Conservation (phyloP, 495 filamentous ascomycete genomes). For the Xylaria sp. region DNA sequence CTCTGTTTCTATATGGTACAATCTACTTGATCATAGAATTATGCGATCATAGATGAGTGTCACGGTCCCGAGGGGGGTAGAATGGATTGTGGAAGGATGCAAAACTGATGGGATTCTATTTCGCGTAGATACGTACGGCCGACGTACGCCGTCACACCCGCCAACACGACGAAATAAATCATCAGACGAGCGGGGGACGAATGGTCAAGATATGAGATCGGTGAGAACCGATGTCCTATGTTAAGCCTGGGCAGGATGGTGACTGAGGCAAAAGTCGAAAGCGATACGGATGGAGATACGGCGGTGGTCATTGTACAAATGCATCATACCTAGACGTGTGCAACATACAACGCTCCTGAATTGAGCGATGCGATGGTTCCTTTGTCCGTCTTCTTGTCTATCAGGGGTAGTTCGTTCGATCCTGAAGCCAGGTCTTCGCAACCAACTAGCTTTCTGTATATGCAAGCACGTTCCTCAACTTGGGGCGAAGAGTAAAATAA, state of each 20-base stretch:
- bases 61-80: neutral
- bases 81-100: neutral
- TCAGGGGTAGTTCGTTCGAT: neutral
- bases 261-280: neutral
- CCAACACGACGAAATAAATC: constrained; percentile 57
- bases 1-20: neutral
- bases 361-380: neutral
- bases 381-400: neutral
- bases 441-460: neutral
- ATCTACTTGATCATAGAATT: neutral
- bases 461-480: neutral
- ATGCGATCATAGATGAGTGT: neutral
- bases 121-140: constrained; percentile 70
- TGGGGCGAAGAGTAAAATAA: neutral
- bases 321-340: constrained; percentile 14
- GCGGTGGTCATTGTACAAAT: constrained; percentile 21
- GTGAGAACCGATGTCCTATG: neutral
- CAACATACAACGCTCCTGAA: constrained; percentile 13
- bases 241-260: neutral
- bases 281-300: neutral
- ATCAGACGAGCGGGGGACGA: neutral
- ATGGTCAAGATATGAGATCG: neutral
- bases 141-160: constrained; percentile 69
- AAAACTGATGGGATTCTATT: neutral
- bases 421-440: no score